These are phyloP conservation scores for Polychaeton citri DNA, from an alignment of 2,329 filamentous ascomycete genomes.

Conservation along the genomic window DNA sequence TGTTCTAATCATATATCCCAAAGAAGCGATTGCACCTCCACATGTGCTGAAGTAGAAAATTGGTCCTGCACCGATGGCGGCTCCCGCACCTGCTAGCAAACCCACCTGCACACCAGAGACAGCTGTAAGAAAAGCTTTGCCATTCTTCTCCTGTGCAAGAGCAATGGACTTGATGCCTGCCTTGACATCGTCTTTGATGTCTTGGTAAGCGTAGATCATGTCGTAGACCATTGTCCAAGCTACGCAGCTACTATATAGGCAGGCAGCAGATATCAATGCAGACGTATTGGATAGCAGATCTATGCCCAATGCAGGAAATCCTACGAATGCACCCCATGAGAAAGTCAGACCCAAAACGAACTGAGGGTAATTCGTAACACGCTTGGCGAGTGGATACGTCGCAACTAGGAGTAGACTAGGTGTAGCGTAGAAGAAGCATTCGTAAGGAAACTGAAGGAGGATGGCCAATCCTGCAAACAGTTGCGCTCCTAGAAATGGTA, in stretches of 20 bases:
- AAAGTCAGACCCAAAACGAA: constrained; percentile 72
- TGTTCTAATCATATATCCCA: constrained; percentile 46
- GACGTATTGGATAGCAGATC: constrained; percentile 53
- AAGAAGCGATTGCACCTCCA: constrained; percentile 40
- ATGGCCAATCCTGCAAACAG: constrained; percentile 60
- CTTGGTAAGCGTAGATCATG: constrained; percentile 90
- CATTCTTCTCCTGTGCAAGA: constrained; percentile 62
- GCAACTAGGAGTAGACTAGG: constrained; percentile 63
- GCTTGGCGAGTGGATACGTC: constrained; percentile 69
- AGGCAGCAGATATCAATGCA: constrained; percentile 52
- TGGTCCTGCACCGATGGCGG: constrained; percentile 46
- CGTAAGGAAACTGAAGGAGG: constrained; percentile 59
- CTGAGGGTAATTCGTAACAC: constrained; percentile 79
- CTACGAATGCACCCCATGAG: constrained; percentile 80
- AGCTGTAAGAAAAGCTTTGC: constrained; percentile 60
- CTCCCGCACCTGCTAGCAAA: constrained; percentile 56
- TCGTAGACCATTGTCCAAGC: constrained; percentile 84
- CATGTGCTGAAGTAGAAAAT: constrained; percentile 46
- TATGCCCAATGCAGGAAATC: constrained; percentile 69
- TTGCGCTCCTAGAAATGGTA: constrained; percentile 63
- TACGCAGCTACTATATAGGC: constrained; percentile 64
- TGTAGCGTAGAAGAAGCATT: constrained; percentile 64
- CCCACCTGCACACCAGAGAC: constrained; percentile 56
- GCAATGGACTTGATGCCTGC: constrained; percentile 84
- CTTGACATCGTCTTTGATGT: constrained; percentile 72